phyloP scores from a whole-genome alignment of 768 basidiomycete genomes.

The Collybiopsis confluens region DNA sequence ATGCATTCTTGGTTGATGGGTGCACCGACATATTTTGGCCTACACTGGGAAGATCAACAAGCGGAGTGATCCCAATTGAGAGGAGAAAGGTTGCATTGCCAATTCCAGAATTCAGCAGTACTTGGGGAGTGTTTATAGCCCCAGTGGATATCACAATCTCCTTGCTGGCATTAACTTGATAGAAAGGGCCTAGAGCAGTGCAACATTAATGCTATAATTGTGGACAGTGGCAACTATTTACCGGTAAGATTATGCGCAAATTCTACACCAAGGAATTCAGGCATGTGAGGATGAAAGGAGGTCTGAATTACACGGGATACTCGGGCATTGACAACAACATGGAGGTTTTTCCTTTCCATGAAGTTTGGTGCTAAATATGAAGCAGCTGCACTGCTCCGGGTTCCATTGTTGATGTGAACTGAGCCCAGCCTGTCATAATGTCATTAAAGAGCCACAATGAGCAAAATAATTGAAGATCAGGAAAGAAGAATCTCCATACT shows the following conservation, averaged over 20 bases:
- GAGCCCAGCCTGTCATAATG: no score
- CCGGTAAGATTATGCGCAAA: background rate
- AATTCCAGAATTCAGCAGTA: slow-evolving; percentile 18
- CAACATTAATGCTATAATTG: background rate
- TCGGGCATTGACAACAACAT: slow-evolving; percentile 9
- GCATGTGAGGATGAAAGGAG: background rate
- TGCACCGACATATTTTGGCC: slow-evolving; percentile 14
- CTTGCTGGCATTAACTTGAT: slow-evolving; percentile 13
- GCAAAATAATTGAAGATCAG: no score
- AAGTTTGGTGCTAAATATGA: slow-evolving; percentile 19
- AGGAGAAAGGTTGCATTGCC: slow-evolving; percentile 10
- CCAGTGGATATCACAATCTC: slow-evolving; percentile 24
- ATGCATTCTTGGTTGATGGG: background rate
- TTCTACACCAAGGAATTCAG: slow-evolving; percentile 1
- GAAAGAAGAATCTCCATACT: no score
- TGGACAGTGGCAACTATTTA: background rate
- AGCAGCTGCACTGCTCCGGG: slow-evolving; percentile 21
- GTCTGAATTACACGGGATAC: background rate
- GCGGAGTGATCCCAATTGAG: slow-evolving; percentile 4
- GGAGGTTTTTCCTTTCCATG: slow-evolving; percentile 15
- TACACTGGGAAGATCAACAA: slow-evolving; percentile 14
- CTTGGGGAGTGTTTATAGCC: slow-evolving; percentile 17
- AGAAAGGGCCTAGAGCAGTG: background rate
- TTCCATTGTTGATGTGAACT: slow-evolving; percentile 13
- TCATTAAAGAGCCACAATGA: background rate